Evolutionary conservation across 345 rosid genomes (phyloP), one percentile per base, ranked within the genome.

Genomic region (Psidium guajava): DNA sequence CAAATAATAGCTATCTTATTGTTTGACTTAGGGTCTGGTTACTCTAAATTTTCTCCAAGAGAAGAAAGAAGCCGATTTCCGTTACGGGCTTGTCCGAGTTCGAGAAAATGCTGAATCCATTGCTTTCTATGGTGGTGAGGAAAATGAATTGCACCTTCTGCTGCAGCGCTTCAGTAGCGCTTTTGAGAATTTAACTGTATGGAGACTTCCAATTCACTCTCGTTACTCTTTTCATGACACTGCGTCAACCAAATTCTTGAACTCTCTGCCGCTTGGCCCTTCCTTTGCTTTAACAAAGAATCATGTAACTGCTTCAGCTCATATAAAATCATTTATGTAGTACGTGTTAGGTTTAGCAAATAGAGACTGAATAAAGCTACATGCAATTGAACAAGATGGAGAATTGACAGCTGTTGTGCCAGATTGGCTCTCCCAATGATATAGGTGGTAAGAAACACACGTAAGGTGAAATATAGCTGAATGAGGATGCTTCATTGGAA

Each of bases 51-150:
- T 97, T 91, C 89, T 97, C 86, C 99, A 95, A 93, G 99, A 97
- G 94, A 97, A 95, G 91, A 97, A 95, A 90, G 99, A 94, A 88
- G 98, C 99, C 40, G 98, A 95, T 90, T 97, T 97, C 85, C 98
- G 98, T 84, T 97, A 95, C 87, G 98, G 98, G 58, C 98, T 97
- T 86, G 98, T 95, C 50, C 95, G 99, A 44, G 97, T 97, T 88
- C 91, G 99, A 89, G 98, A 96, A 90, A 96, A 96, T 90, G 98
- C 98, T 85, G 98, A 96, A 90, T 95, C 99, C 6, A 94, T 95
- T 90, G 98, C 98, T 86, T 97, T 97, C 94, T 95, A 95, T 28
- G 93, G 95, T 47, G 98, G 99, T 64, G 99, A 97, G 91, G 94
- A 94, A 82, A 97, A 91, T 88, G 99, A 95, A 91, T 88, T 94